These are phyloP conservation scores for Mycosphaerella arachidis DNA, from an alignment of 2,329 filamentous ascomycete genomes.

Conservation along the genomic window DNA sequence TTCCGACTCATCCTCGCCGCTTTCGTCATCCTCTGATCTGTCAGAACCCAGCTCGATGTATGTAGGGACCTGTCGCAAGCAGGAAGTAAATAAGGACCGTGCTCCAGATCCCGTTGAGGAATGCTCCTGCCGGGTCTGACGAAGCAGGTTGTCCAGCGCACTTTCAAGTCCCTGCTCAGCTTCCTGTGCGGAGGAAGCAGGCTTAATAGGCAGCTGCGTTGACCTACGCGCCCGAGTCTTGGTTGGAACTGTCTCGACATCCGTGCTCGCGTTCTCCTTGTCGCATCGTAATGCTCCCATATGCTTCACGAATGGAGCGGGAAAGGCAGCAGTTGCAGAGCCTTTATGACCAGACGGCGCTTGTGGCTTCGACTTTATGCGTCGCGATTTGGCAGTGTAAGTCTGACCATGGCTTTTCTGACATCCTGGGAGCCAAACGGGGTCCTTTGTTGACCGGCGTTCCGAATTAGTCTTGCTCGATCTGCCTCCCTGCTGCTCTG, in stretches of 20 bases:
- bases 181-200: conserved; percentile 1
- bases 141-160: conserved; percentile 1
- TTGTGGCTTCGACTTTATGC: not conserved
- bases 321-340: conserved; percentile 3
- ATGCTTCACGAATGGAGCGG: conserved; percentile 17
- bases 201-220: conserved; percentile 8
- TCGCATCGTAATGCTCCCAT: not conserved
- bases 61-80: conserved; percentile 37
- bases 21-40: conserved; percentile 32
- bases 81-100: conserved; percentile 37
- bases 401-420: conserved; percentile 8
- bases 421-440: conserved; percentile 16
- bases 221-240: not conserved
- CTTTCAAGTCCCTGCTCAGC: conserved; percentile 2
- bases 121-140: not conserved
- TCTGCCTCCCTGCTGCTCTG: not conserved
- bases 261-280: not conserved
- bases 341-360: not conserved
- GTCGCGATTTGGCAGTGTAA: conserved; percentile 10
- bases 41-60: conserved; percentile 34
- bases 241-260: not conserved
- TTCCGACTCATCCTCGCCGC: conserved; percentile 34
- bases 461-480: not conserved
- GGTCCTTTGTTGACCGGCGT: conserved; percentile 16
- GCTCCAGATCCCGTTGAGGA: conserved; percentile 29